Evolutionary conservation across 176 grass and related monocot genomes (phyloP).

Genomic region (Olyra latifolia): DNA sequence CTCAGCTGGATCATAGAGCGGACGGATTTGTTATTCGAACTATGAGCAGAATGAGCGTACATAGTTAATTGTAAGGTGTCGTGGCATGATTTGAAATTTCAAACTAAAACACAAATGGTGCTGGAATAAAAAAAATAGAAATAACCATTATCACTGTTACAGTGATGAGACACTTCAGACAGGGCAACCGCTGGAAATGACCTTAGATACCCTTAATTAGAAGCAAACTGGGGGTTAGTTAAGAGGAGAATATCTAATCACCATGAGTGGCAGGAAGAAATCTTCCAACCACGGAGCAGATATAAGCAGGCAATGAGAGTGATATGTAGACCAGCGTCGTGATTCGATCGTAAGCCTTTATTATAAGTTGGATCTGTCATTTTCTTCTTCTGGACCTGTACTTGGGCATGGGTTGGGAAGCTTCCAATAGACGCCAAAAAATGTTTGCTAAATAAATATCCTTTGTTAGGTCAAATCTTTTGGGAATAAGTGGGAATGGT

Average conservation of each 20-base stretch:
- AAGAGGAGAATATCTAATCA: neutral
- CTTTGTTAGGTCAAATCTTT: neutral
- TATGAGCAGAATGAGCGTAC: no score
- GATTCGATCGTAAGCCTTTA: neutral
- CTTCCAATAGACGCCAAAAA: neutral
- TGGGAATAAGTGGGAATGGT: neutral
- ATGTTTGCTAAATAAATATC: neutral
- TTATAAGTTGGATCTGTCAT: neutral
- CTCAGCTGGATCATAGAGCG: no score
- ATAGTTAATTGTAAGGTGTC: no score
- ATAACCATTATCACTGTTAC: no score
- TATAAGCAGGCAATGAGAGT: neutral
- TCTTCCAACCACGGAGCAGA: neutral
- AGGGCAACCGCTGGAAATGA: no score
- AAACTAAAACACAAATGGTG: no score
- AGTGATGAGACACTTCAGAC: no score
- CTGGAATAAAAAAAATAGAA: no score
- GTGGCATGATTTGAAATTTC: no score
- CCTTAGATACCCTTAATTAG: neutral
- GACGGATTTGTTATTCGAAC: no score
- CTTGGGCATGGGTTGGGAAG: neutral
- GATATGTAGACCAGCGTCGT: neutral
- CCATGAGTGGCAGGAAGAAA: neutral
- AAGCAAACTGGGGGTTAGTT: neutral
- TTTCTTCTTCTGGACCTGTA: neutral